Conservation (phyloP, 2,329 filamentous ascomycete species). For the Colletotrichum noveboracense region DNA sequence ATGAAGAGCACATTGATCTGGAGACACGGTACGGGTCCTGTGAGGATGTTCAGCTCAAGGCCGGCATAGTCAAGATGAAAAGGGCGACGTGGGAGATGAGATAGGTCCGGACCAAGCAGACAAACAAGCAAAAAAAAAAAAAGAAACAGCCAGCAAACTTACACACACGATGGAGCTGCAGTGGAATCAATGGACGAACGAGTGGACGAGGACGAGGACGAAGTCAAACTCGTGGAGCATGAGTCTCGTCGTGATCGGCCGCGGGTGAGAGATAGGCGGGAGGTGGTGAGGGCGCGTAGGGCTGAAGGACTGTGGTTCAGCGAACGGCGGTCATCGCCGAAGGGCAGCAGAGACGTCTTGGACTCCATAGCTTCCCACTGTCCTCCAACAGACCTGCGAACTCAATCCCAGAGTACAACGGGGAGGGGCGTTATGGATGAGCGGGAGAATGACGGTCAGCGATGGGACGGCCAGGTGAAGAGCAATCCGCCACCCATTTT, state of each 20-base stretch:
- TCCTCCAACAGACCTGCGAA: neutral
- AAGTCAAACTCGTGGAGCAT: conserved; percentile 30
- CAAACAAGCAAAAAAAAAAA: neutral
- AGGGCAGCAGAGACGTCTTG: conserved; percentile 30
- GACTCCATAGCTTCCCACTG: conserved; percentile 30
- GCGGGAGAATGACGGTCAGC: neutral
- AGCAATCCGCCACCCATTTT: conserved; percentile 19
- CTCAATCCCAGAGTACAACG: neutral
- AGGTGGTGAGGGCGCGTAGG: conserved; percentile 36
- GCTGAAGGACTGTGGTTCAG: conserved; percentile 32
- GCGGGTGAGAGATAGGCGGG: conserved; percentile 34
- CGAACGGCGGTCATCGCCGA: conserved; percentile 28
- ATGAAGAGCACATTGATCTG: conserved; percentile 56
- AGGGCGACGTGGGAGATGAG: neutral
- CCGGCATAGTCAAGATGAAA: conserved; percentile 6
- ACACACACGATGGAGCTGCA: conserved; percentile 36
- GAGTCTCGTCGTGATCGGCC: conserved; percentile 35
- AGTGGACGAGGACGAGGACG: conserved; percentile 25
- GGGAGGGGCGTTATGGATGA: neutral
- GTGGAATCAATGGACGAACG: conserved; percentile 26
- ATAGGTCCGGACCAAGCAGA: neutral
- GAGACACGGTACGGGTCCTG: conserved; percentile 49
- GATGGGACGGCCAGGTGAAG: neutral
- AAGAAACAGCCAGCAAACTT: conserved; percentile 25
- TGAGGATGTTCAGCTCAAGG: conserved; percentile 10